Base-by-base conservation (phyloP, 2,329 filamentous ascomycete species). In the Cercospora zeae-maydis region DNA sequence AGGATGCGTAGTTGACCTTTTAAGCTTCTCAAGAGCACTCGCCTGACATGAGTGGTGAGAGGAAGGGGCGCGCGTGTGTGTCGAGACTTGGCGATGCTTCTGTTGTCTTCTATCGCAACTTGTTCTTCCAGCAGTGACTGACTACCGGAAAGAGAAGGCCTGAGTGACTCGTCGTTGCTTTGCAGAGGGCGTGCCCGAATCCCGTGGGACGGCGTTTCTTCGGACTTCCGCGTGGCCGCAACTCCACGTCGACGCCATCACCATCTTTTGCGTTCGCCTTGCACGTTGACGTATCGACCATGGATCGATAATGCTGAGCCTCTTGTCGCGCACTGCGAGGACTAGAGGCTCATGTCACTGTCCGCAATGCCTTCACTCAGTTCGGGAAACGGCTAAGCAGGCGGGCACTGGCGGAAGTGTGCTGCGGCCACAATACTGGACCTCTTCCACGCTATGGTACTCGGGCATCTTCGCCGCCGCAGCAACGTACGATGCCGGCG, bases 291-390 rank as follows among this genome's bases (percentile, higher is more conserved):
- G 19, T 8, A 27, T n/a, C 51, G 52, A 66, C 49, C 36, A 69
- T 70, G 69, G 49, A 45, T 34, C 60, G 57, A 75, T 75, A 72
- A 92, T 92, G 89, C 85, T 85, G 77, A 81, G 82, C 67, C 75
- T 91, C 69, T 88, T 87, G 86, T 86, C 85, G 76, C 84, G 86
- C 78, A 84, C 85, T 78, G 81, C 83, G 71, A 84, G 84, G 81
- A 82, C 82, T 77, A 84, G 83, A 76, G 76, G 75, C 67, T 81
- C 83, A 70, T 89, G 86, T 78, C 82, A 82, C 76, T 90, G 86
- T 78, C 80, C 83, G 69, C 80, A 84, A 71, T 89, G 86, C 77
- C 76, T 84, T 59, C 81, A 82, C 61, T 77, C 69, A 5, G 78
- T 79, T 63, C 76, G 78, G 49, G 70, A 68, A 16, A 62, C 85